Evolutionary conservation across 805 yeast genomes (phyloP).

Genomic region (Cyberlindnera misumaiensis): DNA sequence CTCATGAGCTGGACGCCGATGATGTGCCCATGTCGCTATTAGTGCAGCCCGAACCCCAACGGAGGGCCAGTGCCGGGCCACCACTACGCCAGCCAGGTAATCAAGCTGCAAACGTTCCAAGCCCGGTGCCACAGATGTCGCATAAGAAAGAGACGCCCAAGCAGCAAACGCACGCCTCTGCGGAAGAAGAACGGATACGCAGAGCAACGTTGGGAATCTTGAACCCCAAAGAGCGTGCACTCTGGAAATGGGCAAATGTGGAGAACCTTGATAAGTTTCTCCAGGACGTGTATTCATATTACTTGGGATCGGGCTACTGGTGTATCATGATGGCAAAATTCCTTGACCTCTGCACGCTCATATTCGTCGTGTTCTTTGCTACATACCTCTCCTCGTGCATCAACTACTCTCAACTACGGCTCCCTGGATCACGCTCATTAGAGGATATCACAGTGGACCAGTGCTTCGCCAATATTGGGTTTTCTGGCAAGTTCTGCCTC

Average conservation of each 20-base stretch:
- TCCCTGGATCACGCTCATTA: constrained; percentile 21
- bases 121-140: constrained; percentile 2
- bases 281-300: constrained; percentile 76
- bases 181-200: constrained; percentile 19
- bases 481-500: constrained; percentile 49
- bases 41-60: constrained; percentile 10
- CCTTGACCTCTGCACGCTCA: constrained; percentile 64
- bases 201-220: constrained; percentile 33
- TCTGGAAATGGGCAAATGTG: constrained; percentile 96
- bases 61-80: not conserved
- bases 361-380: constrained; percentile 74
- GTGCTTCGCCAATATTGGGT: constrained; percentile 40
- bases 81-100: not conserved
- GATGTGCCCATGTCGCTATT: constrained; percentile 20
- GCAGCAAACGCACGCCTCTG: constrained; percentile 1
- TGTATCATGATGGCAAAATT: constrained; percentile 66
- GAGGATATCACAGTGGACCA: constrained; percentile 30
- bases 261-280: constrained; percentile 85
- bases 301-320: constrained; percentile 74
- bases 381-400: constrained; percentile 79
- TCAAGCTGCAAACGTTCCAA: not conserved
- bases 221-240: constrained; percentile 67
- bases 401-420: constrained; percentile 45
- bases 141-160: not conserved
- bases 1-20: constrained; percentile 4